Conservation (phyloP, 1,284 basidiomycete species). For the Trichosporon ovoides region DNA sequence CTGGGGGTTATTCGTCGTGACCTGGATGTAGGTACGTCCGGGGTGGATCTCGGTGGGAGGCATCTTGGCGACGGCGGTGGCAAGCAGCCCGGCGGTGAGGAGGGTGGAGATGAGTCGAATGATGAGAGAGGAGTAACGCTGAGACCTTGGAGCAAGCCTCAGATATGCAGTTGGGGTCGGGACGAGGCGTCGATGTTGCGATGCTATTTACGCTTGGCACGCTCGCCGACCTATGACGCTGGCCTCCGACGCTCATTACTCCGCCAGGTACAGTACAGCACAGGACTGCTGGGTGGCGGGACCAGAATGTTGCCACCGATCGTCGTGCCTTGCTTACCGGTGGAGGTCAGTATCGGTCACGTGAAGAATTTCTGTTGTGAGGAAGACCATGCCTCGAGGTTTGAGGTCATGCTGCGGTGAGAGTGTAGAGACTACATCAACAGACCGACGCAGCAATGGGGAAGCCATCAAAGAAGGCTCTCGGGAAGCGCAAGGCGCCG, state of each 20-base stretch:
- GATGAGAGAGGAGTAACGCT: not conserved
- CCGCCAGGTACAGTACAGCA: too few species aligned
- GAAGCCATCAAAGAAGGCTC: constrained; percentile 34
- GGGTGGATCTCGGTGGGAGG: constrained; percentile 23
- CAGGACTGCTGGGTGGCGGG: not conserved
- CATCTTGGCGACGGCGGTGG: constrained; percentile 11
- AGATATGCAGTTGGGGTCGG: not conserved
- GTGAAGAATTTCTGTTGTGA: constrained; percentile 23
- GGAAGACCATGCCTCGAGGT: too few species aligned
- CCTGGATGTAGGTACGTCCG: constrained; percentile 34
- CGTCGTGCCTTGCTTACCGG: too few species aligned
- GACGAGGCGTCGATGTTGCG: not conserved
- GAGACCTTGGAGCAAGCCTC: not conserved
- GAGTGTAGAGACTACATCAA: not conserved
- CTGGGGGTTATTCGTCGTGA: constrained; percentile 24
- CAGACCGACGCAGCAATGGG: constrained; percentile 23
- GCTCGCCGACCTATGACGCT: not conserved
- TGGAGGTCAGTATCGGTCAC: not conserved
- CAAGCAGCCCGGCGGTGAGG: constrained; percentile 1
- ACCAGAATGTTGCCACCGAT: too few species aligned
- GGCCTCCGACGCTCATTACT: not conserved
- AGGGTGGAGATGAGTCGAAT: constrained; percentile 11
- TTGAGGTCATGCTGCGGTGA: too few species aligned
- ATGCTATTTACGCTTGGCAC: not conserved
- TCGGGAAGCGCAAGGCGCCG: constrained; percentile 37